Evolutionary conservation across 1,284 basidiomycete species (phyloP), one percentile per base, ranked within the genome.

Genomic region (Polyporus tsugae): DNA sequence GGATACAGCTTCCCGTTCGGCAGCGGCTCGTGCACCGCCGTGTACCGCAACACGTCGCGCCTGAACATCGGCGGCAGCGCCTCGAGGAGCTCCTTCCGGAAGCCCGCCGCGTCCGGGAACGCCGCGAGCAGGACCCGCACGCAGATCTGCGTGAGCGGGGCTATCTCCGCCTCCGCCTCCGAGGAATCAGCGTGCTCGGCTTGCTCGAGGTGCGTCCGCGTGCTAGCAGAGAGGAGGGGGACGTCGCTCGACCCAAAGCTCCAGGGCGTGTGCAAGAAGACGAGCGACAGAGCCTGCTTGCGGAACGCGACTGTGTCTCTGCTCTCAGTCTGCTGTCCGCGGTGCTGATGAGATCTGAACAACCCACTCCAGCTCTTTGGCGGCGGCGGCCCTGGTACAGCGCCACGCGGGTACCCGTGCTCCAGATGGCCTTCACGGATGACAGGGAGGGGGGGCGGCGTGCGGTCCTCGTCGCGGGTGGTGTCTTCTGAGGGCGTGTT

Each of bases 1-100:
- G 83, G 79, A 64, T 82, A 82, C 19, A 92, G 79, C 66, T 84
- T 84, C 15, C 78, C 72, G 64, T 75, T 82, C 6, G 83, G 78
- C 13, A 92, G 78, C 1, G 91, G 91, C 2, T 80, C 77, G 66
- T 89, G 82, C 19, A 91, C 76, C 17, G 90, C 86, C 5, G 86
- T 80, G 69, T 87, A 83, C 10, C 89, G 85, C 36, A 91, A 77
- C 17, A 91, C 79, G 41, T 83, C 81, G 53, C 86, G 84, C 22
- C 87, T 83, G 38, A 91, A 82, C 74, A 91, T 89, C 0, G 78
- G 75, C 0, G 89, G 86, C 10, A 93, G 80, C 66, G 80, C 84
- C 0, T 85, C 83, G 2, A 85, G 80, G 60, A 89, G 75, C 25
- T 85, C 80, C 25, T 83, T 74, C n/a, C 73, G 78, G 38, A 83